Conservation (phyloP, 2,329 filamentous ascomycete species). For the Sordariomycetes sp. region DNA sequence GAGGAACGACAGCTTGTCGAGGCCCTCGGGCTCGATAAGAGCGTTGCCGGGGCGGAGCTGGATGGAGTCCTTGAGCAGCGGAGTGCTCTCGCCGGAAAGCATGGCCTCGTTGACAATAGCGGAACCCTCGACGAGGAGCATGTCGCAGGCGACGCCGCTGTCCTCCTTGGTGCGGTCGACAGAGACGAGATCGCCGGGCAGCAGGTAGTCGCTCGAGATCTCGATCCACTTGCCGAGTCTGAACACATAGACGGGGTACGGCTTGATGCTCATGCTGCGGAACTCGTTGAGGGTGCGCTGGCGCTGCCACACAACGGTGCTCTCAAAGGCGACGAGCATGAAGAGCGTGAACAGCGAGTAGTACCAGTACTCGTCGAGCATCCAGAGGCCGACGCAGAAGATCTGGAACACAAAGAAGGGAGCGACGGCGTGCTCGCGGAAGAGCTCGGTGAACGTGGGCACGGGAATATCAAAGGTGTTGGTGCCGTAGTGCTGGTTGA, state of each 20-base stretch:
- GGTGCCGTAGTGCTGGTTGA: constrained; percentile 86
- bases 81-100: constrained; percentile 96
- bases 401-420: constrained; percentile 99
- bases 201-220: constrained; percentile 76
- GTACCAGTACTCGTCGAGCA: constrained; percentile 99
- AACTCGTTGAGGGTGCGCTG: constrained; percentile 94
- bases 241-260: constrained; percentile 88
- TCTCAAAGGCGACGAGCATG: constrained; percentile 96
- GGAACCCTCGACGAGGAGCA: constrained; percentile 86
- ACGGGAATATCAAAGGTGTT: constrained; percentile 98
- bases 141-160: constrained; percentile 91
- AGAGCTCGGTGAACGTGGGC: constrained; percentile 87
- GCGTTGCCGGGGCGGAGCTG: constrained; percentile 78
- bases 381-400: constrained; percentile 96
- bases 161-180: constrained; percentile 93
- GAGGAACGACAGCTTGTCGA: constrained; percentile 94
- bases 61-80: constrained; percentile 88
- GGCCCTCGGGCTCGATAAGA: constrained; percentile 68
- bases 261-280: constrained; percentile 98
- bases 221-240: constrained; percentile 80
- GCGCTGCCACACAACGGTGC: constrained; percentile 97
- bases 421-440: constrained; percentile 95
- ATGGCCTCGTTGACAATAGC: constrained; percentile 99
- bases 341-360: constrained; percentile 98
- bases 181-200: constrained; percentile 88